phyloP scores from a whole-genome alignment of 2,329 filamentous ascomycete species.

The Claviceps humidiphila region DNA sequence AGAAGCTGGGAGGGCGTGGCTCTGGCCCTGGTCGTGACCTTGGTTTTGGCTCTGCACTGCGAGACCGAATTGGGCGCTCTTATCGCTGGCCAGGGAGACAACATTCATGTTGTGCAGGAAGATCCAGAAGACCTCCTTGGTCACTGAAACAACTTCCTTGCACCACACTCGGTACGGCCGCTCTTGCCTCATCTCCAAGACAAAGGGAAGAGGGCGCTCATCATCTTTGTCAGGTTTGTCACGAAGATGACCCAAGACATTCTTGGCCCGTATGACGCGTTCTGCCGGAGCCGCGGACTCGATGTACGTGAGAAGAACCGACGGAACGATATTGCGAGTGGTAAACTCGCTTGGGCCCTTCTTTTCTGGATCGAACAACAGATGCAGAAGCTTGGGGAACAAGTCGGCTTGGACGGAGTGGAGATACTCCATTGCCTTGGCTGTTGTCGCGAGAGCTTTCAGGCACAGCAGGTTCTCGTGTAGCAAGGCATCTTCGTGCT shows the following conservation, averaged over 20 bases:
- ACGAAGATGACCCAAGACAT: constrained; percentile 66
- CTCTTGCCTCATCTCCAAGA: constrained; percentile 75
- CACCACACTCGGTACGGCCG: constrained; percentile 89
- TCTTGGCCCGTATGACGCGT: constrained; percentile 53
- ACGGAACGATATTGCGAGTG: constrained; percentile 80
- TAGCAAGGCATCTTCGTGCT: constrained; percentile 85
- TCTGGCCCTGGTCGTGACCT: constrained; percentile 1
- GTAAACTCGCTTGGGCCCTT: constrained; percentile 96
- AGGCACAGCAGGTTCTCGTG: constrained; percentile 88
- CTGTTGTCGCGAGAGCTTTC: constrained; percentile 88
- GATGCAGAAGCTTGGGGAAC: constrained; percentile 72
- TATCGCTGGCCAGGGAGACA: constrained; percentile 48
- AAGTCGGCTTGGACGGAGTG: constrained; percentile 65
- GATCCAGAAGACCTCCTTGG: constrained; percentile 98
- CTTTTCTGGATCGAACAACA: constrained; percentile 96
- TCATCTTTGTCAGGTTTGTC: constrained; percentile 68
- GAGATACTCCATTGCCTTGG: constrained; percentile 69
- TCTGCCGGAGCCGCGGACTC: constrained; percentile 50
- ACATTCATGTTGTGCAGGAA: constrained; percentile 92
- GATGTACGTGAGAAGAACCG: constrained; percentile 79
- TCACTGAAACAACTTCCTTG: constrained; percentile 83
- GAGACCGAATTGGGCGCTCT: constrained; percentile 11
- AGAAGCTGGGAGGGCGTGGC: background rate
- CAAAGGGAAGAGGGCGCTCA: constrained; percentile 68
- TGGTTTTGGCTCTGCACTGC: too few relatives aligned